phyloP scores from a whole-genome alignment of 2,329 filamentous ascomycete species.

The Epichloe uncinata region DNA sequence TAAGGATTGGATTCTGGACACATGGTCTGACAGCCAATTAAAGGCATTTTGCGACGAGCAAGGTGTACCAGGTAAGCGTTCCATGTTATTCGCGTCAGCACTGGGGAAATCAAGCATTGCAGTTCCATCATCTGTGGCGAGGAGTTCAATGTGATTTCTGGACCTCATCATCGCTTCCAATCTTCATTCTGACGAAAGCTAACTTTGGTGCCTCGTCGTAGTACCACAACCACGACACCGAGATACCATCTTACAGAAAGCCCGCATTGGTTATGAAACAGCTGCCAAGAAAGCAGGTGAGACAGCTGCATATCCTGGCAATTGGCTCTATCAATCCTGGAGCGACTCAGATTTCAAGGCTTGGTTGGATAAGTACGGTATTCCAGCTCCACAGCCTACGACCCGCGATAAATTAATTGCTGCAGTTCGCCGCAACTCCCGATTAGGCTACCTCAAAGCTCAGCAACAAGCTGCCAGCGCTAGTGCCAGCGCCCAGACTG shows the following conservation, averaged over 20 bases:
- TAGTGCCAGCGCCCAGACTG: conserved; percentile 51
- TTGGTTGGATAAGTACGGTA: conserved; percentile 81
- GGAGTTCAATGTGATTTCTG: too few species aligned
- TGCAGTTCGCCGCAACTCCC: conserved; percentile 79
- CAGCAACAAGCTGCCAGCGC: conserved; percentile 47
- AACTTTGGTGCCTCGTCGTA: conserved; percentile 8
- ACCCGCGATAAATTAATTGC: conserved; percentile 82
- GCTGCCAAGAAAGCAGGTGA: conserved; percentile 63
- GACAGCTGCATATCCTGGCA: conserved; percentile 73
- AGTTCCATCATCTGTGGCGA: too few species aligned
- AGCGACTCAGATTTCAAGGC: conserved; percentile 86
- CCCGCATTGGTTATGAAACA: conserved; percentile 69
- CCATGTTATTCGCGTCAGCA: neutral
- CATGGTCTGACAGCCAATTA: conserved; percentile 85
- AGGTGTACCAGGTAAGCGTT: conserved; percentile 51
- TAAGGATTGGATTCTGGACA: conserved; percentile 90
- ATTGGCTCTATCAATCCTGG: conserved; percentile 91
- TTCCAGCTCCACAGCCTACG: conserved; percentile 72
- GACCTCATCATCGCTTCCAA: neutral
- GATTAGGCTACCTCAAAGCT: conserved; percentile 58
- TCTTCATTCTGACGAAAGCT: neutral
- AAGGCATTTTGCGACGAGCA: conserved; percentile 88
- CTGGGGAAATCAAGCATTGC: too few species aligned
- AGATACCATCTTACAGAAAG: conserved; percentile 65
- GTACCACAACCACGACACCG: conserved; percentile 78